These are phyloP conservation scores for Rachicladosporium sp. DNA, from an alignment of 2,329 filamentous ascomycete genomes.

Conservation along the genomic window DNA sequence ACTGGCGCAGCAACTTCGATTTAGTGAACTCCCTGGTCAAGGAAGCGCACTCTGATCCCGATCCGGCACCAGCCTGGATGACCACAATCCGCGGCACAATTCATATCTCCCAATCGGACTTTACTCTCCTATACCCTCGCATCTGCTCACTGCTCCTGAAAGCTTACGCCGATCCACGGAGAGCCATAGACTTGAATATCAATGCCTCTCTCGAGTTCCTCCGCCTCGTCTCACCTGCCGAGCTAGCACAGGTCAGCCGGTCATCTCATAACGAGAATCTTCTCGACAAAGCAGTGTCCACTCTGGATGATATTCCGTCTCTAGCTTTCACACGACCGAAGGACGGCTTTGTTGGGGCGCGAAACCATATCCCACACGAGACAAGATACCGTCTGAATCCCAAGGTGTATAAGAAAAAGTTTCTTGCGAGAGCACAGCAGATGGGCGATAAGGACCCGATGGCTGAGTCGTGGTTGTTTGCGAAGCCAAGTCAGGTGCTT, in stretches of 20 bases:
- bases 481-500: constrained; percentile 22
- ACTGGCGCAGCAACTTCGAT: constrained; percentile 54
- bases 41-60: constrained; percentile 40
- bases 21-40: constrained; percentile 44
- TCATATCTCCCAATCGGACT: constrained; percentile 55
- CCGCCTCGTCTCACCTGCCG: constrained; percentile 37
- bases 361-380: constrained; percentile 48
- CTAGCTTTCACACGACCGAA: constrained; percentile 39
- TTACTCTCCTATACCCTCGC: constrained; percentile 50
- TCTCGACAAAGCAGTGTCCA: constrained; percentile 22
- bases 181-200: constrained; percentile 52
- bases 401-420: constrained; percentile 30
- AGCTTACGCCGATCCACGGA: constrained; percentile 48
- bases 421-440: constrained; percentile 22
- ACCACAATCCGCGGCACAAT: constrained; percentile 46
- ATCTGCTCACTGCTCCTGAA: constrained; percentile 49
- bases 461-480: constrained; percentile 45
- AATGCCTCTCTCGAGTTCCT: constrained; percentile 52
- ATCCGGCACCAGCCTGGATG: constrained; percentile 30
- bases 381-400: constrained; percentile 38
- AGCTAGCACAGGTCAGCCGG: constrained; percentile 37
- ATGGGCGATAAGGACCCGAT: constrained; percentile 25
- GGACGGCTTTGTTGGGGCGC: constrained; percentile 43
- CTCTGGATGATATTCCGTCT: constrained; percentile 36
- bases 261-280: constrained; percentile 42